Evolutionary conservation across 441 rosid genomes (phyloP).

Genomic region (Syzygium syzygioides): DNA sequence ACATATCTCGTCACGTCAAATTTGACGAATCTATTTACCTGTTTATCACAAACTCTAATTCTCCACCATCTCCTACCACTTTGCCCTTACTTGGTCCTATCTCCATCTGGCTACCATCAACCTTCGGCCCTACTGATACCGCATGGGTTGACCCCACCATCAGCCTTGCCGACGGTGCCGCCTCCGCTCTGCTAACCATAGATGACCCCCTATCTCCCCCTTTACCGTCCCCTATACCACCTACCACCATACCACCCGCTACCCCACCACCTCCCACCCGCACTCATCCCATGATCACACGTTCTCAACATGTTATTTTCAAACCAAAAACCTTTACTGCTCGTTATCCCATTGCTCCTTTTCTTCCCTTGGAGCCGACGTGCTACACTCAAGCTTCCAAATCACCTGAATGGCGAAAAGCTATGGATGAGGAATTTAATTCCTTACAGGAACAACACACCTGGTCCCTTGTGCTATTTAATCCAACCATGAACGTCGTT

Average conservation of each 20-base stretch:
- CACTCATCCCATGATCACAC: not conserved
- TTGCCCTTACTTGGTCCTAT: not conserved
- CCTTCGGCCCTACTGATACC: not conserved
- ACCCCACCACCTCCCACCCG: not conserved
- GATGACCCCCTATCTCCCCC: not conserved
- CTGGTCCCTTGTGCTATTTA: not conserved
- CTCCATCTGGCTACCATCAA: not conserved
- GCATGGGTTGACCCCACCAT: not conserved
- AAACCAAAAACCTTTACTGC: not conserved
- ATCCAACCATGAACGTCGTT: not conserved
- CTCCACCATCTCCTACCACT: not conserved
- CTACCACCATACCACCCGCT: not conserved
- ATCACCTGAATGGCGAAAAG: not conserved
- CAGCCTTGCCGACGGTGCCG: not conserved
- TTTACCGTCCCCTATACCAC: not conserved
- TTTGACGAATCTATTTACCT: not conserved
- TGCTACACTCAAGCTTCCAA: not conserved
- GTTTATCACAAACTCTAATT: not conserved
- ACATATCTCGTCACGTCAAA: not conserved
- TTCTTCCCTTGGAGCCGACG: not conserved
- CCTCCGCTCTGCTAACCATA: not conserved
- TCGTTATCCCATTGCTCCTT: not conserved
- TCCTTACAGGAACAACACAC: not conserved
- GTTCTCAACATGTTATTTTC: not conserved
- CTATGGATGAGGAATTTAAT: not conserved